Conservation (phyloP, 306 rosid species). For the Cajanus cajan region DNA sequence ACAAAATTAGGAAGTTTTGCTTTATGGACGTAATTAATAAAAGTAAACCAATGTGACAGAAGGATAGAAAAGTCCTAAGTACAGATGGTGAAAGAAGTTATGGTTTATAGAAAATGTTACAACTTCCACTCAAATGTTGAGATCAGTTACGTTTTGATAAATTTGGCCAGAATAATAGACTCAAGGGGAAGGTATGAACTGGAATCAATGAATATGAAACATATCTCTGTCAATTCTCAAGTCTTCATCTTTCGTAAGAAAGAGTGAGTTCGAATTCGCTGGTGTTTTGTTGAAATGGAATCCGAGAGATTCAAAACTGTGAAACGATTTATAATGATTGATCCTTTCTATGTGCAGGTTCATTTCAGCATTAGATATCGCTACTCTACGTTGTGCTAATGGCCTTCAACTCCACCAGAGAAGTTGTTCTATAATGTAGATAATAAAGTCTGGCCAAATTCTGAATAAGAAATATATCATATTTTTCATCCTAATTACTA, state of each 20-base stretch:
- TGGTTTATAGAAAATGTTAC: neutral
- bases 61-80: neutral
- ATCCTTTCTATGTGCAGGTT: neutral
- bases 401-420: neutral
- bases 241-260: neutral
- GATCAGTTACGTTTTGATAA: neutral
- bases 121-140: neutral
- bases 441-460: neutral
- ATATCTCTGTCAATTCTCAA: slow-evolving; percentile 8
- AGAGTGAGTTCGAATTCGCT: too few species aligned
- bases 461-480: neutral
- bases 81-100: neutral
- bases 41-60: neutral
- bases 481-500: neutral
- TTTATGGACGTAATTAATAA: neutral
- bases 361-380: neutral
- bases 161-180: neutral
- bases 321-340: neutral
- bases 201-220: slow-evolving; percentile 25
- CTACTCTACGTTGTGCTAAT: neutral
- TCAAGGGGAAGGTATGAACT: neutral
- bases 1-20: neutral
- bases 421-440: neutral
- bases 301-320: slow-evolving; percentile 4
- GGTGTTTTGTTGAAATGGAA: slow-evolving; percentile 26